Conservation (phyloP, 495 filamentous ascomycete species). For the Podospora pseudoanserina region DNA sequence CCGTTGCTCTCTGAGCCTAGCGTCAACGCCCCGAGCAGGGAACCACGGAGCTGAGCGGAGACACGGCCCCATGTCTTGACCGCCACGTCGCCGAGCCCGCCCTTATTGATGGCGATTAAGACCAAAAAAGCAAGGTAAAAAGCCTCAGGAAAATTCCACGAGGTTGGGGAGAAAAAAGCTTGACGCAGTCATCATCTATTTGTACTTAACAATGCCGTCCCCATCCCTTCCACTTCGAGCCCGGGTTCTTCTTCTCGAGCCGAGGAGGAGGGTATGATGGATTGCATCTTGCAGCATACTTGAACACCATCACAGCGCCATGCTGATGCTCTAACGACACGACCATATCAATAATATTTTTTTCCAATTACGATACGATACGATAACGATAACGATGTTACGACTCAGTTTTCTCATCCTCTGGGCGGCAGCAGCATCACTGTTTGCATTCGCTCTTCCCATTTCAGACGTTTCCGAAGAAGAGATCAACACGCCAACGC, state of each 20-base stretch:
- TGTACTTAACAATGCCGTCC: not conserved
- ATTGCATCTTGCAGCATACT: not conserved
- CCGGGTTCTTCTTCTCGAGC: not conserved
- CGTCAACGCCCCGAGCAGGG: not conserved
- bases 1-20: not conserved
- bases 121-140: slow-evolving; percentile 15
- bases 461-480: not conserved
- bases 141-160: slow-evolving; percentile 6
- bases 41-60: not conserved
- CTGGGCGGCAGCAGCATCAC: not conserved
- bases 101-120: slow-evolving; percentile 2
- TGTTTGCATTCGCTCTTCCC: slow-evolving; percentile 1
- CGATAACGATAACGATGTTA: not conserved
- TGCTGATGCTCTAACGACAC: not conserved
- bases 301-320: not conserved
- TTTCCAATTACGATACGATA: not conserved
- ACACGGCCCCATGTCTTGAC: slow-evolving; percentile 18
- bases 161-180: slow-evolving; percentile 4
- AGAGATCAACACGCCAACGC: not conserved
- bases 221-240: not conserved
- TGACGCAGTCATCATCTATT: not conserved
- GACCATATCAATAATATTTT: not conserved
- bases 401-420: slow-evolving; percentile 3
- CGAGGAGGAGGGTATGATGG: not conserved
- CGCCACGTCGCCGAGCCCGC: slow-evolving; percentile 22